phyloP scores from a whole-genome alignment of 768 basidiomycete genomes.

The Gloeophyllum trabeum region DNA sequence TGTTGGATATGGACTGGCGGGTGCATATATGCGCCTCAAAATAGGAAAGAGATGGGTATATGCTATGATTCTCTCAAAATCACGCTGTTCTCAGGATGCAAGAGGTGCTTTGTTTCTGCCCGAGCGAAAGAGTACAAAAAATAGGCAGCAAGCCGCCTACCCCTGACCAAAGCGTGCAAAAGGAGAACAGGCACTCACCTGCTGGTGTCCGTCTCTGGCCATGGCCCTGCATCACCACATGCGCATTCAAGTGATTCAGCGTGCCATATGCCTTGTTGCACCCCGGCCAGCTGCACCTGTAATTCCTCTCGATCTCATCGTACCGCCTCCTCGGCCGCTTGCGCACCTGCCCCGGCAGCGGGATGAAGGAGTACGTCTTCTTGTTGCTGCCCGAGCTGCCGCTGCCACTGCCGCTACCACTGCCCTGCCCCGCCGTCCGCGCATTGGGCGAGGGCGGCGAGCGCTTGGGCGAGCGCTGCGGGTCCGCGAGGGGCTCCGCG shows the following conservation, averaged over 20 bases:
- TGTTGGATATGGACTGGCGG: too few relatives aligned
- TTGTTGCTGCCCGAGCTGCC: too few relatives aligned
- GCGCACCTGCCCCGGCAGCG: conserved; percentile 72
- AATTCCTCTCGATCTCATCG: conserved; percentile 93
- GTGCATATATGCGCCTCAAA: too few relatives aligned
- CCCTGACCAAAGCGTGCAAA: conserved; percentile 2
- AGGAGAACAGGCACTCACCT: conserved; percentile 40
- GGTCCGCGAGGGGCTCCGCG: neutral
- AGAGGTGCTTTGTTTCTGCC: conserved; percentile 7
- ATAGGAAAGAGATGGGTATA: conserved; percentile 2
- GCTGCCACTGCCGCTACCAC: conserved; percentile 13
- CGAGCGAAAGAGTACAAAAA: conserved; percentile 4
- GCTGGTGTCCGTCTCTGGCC: conserved; percentile 81
- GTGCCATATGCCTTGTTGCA: conserved; percentile 85
- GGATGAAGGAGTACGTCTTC: conserved; percentile 77
- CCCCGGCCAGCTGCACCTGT: conserved; percentile 45
- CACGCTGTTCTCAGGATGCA: too few relatives aligned
- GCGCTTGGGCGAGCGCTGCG: neutral
- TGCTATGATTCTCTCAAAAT: conserved; percentile 3
- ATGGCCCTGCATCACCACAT: conserved; percentile 98
- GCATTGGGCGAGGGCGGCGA: conserved; percentile 1
- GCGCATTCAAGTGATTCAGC: conserved; percentile 94
- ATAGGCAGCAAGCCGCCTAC: too few relatives aligned
- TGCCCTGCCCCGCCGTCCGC: conserved; percentile 1
- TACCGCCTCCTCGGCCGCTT: conserved; percentile 79